These are phyloP conservation scores for Lipomyces yamanashiensis DNA, from an alignment of 805 yeast genomes.

Conservation along the genomic window DNA sequence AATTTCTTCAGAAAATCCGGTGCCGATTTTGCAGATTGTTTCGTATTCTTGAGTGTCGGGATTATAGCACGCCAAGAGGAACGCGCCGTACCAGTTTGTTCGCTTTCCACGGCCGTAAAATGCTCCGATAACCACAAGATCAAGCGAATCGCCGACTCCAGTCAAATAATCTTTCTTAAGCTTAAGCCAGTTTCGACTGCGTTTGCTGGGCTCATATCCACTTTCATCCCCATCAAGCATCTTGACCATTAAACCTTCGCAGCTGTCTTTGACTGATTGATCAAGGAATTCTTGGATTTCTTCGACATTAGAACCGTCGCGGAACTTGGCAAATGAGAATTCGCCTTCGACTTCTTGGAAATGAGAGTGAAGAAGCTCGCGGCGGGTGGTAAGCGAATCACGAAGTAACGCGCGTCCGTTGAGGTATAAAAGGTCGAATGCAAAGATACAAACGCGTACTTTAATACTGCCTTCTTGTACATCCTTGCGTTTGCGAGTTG, in stretches of 20 bases:
- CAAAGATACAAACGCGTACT: slow-evolving; percentile 90
- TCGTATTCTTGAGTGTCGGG: slow-evolving; percentile 91
- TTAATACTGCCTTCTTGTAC: slow-evolving; percentile 86
- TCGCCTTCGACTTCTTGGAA: slow-evolving; percentile 71
- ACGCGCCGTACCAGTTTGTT: slow-evolving; percentile 95
- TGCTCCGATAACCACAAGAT: slow-evolving; percentile 91
- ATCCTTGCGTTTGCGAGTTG: slow-evolving; percentile 92
- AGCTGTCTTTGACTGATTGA: slow-evolving; percentile 82
- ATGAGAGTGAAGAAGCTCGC: slow-evolving; percentile 61
- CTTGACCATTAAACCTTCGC: slow-evolving; percentile 97
- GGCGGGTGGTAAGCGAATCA: slow-evolving; percentile 69
- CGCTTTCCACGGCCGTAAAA: slow-evolving; percentile 93
- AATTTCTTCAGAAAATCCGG: slow-evolving; percentile 91
- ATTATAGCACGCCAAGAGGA: slow-evolving; percentile 86
- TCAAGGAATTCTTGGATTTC: slow-evolving; percentile 86
- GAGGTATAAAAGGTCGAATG: slow-evolving; percentile 79
- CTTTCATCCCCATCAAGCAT: slow-evolving; percentile 80
- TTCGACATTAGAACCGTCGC: slow-evolving; percentile 69
- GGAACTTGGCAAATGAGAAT: slow-evolving; percentile 76
- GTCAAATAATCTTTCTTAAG: slow-evolving; percentile 91
- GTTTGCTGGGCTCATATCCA: slow-evolving; percentile 88
- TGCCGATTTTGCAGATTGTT: slow-evolving; percentile 95
- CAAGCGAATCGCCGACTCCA: slow-evolving; percentile 95
- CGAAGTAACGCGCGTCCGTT: slow-evolving; percentile 65
- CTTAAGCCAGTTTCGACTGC: slow-evolving; percentile 95